phyloP scores from a whole-genome alignment of 1,139 yeast genomes.

The Blastobotrys buckinghamii region DNA sequence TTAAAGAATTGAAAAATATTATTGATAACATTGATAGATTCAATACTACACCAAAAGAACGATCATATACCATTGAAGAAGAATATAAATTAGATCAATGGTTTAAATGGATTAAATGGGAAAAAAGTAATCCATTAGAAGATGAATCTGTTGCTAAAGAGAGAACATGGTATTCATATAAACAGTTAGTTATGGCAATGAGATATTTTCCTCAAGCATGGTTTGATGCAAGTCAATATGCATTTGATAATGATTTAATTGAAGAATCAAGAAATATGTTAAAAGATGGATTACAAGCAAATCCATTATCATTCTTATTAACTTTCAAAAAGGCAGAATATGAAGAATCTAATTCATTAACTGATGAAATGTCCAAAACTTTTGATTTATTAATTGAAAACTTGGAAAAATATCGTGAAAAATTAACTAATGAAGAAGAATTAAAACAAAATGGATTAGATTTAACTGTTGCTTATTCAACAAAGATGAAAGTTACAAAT shows the following conservation, averaged over 20 bases:
- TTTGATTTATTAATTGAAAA: constrained; percentile 45
- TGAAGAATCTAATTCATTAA: constrained; percentile 54
- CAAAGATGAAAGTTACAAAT: constrained; percentile 35
- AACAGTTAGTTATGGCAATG: constrained; percentile 59
- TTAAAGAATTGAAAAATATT: constrained; percentile 60
- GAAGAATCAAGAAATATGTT: constrained; percentile 40
- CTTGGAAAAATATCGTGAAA: constrained; percentile 28
- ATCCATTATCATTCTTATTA: constrained; percentile 66
- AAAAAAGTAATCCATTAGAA: constrained; percentile 61
- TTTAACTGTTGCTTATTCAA: constrained; percentile 32
- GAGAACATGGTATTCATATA: constrained; percentile 69
- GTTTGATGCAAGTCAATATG: constrained; percentile 58
- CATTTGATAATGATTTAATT: constrained; percentile 19
- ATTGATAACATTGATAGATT: constrained; percentile 42
- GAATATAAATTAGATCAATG: constrained; percentile 44
- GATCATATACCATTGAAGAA: constrained; percentile 36
- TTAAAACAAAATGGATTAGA: constrained; percentile 24
- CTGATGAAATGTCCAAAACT: constrained; percentile 46
- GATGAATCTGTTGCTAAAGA: constrained; percentile 42
- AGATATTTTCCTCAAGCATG: constrained; percentile 79
- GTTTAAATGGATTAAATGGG: constrained; percentile 78
- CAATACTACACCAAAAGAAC: constrained; percentile 36
- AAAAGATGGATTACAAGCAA: constrained; percentile 52
- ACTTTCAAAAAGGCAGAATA: constrained; percentile 64
- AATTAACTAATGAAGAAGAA: constrained; percentile 14